Percentiles rank a stretch among this genome's conserved stretches.
Evolutionary conservation across 441 rosid species (phyloP).

Genomic region (Breynia disticha): DNA sequence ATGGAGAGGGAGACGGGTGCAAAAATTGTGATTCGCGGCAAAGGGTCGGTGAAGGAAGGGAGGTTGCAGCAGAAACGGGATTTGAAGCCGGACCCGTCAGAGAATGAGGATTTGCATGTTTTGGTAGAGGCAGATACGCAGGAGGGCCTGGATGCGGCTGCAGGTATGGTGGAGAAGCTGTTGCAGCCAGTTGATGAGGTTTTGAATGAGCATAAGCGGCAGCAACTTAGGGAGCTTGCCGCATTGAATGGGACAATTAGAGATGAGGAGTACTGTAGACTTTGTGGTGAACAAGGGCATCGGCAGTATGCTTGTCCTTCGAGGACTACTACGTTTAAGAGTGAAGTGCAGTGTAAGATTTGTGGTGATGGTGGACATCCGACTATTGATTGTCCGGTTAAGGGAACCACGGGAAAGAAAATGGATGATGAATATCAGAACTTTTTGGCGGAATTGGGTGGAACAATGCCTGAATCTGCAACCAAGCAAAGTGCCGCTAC

Average conservation of each 20-base stretch:
- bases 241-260: constrained; percentile 91
- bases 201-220: constrained; percentile 95
- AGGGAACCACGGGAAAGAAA: constrained; percentile 86
- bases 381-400: constrained; percentile 91
- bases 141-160: constrained; percentile 86
- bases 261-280: constrained; percentile 88
- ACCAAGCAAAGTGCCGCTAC: constrained; percentile 54
- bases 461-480: constrained; percentile 79
- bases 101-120: constrained; percentile 96
- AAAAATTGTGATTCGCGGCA: constrained; percentile 86
- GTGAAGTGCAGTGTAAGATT: constrained; percentile 93
- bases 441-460: constrained; percentile 86
- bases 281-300: constrained; percentile 93
- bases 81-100: constrained; percentile 78
- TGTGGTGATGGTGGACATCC: constrained; percentile 99
- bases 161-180: constrained; percentile 93
- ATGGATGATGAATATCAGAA: constrained; percentile 98
- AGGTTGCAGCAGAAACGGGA: constrained; percentile 90
- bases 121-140: constrained; percentile 90
- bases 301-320: constrained; percentile 87
- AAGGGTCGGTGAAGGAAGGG: constrained; percentile 92
- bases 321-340: constrained; percentile 73
- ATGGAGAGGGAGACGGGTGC: constrained; percentile 98
- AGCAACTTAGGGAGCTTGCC: constrained; percentile 92
- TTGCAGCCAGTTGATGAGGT: constrained; percentile 98